These are phyloP conservation scores for Penicillium atrosanguineum DNA, from an alignment of 495 filamentous ascomycete species.

Conservation along the genomic window DNA sequence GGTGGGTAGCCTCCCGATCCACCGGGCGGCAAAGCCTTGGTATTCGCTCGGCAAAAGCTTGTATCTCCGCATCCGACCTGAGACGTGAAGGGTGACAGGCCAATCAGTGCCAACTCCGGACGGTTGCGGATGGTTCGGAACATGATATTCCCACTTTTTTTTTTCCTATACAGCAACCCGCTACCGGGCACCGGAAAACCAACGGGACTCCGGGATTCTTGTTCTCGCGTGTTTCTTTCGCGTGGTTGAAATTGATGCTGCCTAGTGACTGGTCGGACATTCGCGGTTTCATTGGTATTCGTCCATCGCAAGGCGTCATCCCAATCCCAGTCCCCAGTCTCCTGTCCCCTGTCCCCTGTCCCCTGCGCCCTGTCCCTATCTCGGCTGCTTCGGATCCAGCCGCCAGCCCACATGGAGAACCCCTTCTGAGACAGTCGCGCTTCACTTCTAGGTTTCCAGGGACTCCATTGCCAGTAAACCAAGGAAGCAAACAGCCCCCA, in stretches of 20 bases:
- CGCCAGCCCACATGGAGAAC: neutral
- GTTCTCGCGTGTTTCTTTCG: neutral
- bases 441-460: neutral
- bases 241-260: neutral
- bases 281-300: too few relatives aligned
- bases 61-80: neutral
- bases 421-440: neutral
- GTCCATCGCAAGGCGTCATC: too few relatives aligned
- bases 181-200: neutral
- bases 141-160: neutral
- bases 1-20: neutral
- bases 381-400: neutral
- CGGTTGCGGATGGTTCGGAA: neutral
- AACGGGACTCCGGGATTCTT: neutral
- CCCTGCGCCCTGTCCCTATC: too few relatives aligned
- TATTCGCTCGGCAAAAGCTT: neutral
- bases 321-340: too few relatives aligned
- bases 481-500: too few relatives aligned
- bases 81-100: neutral
- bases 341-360: too few relatives aligned
- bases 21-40: neutral
- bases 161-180: neutral
- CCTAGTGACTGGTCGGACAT: neutral
- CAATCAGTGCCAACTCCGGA: neutral
- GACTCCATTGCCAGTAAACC: too few relatives aligned